Base-by-base conservation (phyloP, 768 basidiomycete species). In the Collybiopsis luxurians region DNA sequence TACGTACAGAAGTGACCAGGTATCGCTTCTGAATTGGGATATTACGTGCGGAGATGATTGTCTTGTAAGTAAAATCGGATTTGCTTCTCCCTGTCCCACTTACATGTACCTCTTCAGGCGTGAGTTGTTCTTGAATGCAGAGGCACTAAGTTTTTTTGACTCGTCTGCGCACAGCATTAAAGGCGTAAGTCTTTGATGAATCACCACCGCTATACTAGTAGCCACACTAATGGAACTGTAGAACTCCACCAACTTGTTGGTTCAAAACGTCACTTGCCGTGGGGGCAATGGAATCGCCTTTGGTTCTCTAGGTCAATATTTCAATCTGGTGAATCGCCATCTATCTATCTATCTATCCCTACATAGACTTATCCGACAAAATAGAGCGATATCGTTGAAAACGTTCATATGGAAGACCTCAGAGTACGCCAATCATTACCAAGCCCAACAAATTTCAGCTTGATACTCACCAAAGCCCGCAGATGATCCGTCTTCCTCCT, bases 11-110 rank as follows among this genome's bases (percentile, higher is more conserved):
- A 80, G 80, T 56, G 73, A 80, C 58, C 63, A 69, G 4, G 66
- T 85, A 31, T 67, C 75, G 2, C 61, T 86, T 56, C 59, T 77
- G 36, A 81, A 85, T 63, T 85, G 78, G 79, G 82, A 85, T 67
- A 72, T 85, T 17, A 84, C 82, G n/a, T 80, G 77, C 53, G 82
- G 83, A 17, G 84, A 85, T 62, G 83, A 85, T 60, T 85, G 83
- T 56, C 67, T 85, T n/a, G 83, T 34, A 21, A 34, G 31, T 34
- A 13, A 34, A 6, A 34, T 34, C 6, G 31, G 5, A 5, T 34
- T 13, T 5, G 5, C 31, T 34, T 34, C 31, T 34, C 6, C 13
- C 13, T 5, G 13, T 5, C 31, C 5, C 6, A 13, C 31, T 34
- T 21, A 6, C 6, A 19, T n/a, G 10, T 10, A n/a, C 24, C 17